Conservation (phyloP, 805 yeast genomes). For the Schizosaccharomyces lindneri region DNA sequence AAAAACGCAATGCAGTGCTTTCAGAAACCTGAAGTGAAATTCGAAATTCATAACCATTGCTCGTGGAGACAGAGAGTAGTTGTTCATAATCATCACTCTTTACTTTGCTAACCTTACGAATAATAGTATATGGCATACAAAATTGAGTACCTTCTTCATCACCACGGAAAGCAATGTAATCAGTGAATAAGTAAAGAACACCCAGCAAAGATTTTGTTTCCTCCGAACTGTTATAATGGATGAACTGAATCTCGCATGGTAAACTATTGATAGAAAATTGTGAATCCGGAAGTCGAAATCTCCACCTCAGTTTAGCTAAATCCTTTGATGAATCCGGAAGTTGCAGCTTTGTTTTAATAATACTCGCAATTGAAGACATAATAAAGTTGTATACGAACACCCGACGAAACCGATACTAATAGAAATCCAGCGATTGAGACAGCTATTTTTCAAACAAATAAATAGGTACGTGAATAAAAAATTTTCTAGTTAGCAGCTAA, state of each 20-base stretch:
- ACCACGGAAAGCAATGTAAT: not conserved
- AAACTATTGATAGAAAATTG: not conserved
- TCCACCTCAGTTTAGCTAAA: not conserved
- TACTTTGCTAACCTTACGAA: not conserved
- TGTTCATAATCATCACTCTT: not conserved
- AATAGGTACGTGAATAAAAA: too few relatives aligned
- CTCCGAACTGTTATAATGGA: not conserved
- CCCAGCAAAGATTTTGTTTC: not conserved
- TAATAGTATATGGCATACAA: not conserved
- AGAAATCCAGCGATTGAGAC: too few relatives aligned
- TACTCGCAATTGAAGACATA: not conserved
- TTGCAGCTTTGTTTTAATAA: not conserved
- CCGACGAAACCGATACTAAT: too few relatives aligned
- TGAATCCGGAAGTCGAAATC: not conserved
- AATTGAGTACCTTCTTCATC: not conserved
- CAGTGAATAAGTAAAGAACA: not conserved
- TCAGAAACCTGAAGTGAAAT: not conserved
- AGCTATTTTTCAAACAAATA: too few relatives aligned
- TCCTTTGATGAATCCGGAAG: not conserved
- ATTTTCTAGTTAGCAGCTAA: too few relatives aligned
- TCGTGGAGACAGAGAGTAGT: not conserved
- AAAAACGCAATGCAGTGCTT: not conserved
- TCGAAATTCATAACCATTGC: not conserved
- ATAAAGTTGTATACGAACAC: not conserved
- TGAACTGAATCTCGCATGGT: not conserved